phyloP scores from a whole-genome alignment of 306 rosid species.

The Inga laurina region DNA sequence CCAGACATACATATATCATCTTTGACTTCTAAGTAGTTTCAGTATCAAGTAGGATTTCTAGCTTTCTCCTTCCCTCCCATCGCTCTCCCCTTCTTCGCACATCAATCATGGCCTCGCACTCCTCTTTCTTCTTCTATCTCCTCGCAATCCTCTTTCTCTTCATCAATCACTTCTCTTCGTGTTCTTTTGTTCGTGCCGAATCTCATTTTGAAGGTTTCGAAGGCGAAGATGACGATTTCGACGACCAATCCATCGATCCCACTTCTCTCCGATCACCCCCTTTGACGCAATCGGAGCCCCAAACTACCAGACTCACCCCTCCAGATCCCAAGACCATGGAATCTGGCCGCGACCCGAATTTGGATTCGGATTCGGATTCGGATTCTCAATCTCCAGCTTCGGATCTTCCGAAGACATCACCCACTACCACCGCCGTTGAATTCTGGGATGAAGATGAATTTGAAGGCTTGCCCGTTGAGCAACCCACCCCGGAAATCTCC shows the following conservation, averaged over 20 bases:
- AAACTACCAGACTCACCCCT: conserved; percentile 28
- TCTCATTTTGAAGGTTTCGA: conserved; percentile 95
- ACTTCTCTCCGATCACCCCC: conserved; percentile 64
- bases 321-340: conserved; percentile 30
- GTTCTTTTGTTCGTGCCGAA: conserved; percentile 40
- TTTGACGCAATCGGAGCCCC: conserved; percentile 50
- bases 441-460: conserved; percentile 98
- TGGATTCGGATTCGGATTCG: conserved; percentile 1
- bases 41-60: not conserved
- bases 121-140: not conserved
- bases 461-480: conserved; percentile 74
- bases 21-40: not conserved
- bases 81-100: not conserved
- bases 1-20: not conserved
- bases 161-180: not conserved
- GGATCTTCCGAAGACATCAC: conserved; percentile 58
- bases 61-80: not conserved
- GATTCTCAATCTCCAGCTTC: conserved; percentile 32
- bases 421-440: conserved; percentile 62
- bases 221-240: conserved; percentile 61
- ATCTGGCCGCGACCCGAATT: conserved; percentile 22
- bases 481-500: conserved; percentile 20
- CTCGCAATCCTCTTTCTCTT: conserved; percentile 27
- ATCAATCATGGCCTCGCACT: not conserved
- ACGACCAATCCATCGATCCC: conserved; percentile 57